phyloP scores from a whole-genome alignment of 2,329 filamentous ascomycete species.

The Simplicillium sp. region DNA sequence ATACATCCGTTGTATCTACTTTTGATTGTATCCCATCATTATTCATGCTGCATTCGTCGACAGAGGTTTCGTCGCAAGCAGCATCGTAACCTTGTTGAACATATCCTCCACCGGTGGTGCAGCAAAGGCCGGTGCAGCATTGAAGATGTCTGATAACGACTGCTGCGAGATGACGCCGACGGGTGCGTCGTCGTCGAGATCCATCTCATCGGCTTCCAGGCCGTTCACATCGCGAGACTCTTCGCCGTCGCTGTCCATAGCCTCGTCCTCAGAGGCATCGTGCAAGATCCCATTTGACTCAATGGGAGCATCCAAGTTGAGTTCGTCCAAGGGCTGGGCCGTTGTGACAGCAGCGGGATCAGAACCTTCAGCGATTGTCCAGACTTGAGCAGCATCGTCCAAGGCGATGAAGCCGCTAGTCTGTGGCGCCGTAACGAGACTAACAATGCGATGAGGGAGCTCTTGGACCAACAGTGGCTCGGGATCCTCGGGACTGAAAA shows the following conservation, averaged over 20 bases:
- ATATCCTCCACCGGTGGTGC: slow-evolving; percentile 65
- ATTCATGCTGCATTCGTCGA: slow-evolving; percentile 10
- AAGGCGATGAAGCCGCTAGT: slow-evolving; percentile 66
- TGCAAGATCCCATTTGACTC: slow-evolving; percentile 16
- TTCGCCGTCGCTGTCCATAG: slow-evolving; percentile 32
- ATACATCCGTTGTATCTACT: background rate
- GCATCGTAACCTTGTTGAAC: slow-evolving; percentile 60
- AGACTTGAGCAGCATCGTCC: slow-evolving; percentile 67
- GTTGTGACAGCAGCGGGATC: slow-evolving; percentile 41
- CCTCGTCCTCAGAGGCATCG: slow-evolving; percentile 26
- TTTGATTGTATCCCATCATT: slow-evolving; percentile 4
- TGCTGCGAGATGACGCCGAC: slow-evolving; percentile 57
- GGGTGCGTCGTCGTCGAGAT: slow-evolving; percentile 41
- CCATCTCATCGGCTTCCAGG: slow-evolving; percentile 31
- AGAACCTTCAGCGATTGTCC: slow-evolving; percentile 50
- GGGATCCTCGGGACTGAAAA: slow-evolving; percentile 56
- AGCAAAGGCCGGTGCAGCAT: slow-evolving; percentile 58
- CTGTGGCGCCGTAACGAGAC: slow-evolving; percentile 53
- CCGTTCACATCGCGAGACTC: slow-evolving; percentile 23
- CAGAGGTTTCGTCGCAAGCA: slow-evolving; percentile 47
- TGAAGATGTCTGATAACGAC: slow-evolving; percentile 60
- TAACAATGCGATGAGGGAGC: slow-evolving; percentile 51
- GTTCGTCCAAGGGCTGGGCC: slow-evolving; percentile 45
- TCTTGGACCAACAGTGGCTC: slow-evolving; percentile 49
- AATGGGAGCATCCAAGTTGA: slow-evolving; percentile 33